Conservation (phyloP, 192 early-diverging fungal genomes). For the Umbelopsis isabellina region DNA sequence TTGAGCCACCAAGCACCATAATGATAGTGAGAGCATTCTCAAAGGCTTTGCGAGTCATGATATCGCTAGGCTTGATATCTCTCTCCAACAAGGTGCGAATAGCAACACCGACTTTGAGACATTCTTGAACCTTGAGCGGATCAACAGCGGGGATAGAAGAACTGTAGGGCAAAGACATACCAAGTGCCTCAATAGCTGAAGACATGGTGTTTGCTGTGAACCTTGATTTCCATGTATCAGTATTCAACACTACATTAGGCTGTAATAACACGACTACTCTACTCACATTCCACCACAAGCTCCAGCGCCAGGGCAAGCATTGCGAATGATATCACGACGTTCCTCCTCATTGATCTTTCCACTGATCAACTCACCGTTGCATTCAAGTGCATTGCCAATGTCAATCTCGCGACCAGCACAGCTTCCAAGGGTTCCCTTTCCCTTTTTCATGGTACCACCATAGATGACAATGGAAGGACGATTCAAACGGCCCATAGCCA, state of each 20-base stretch:
- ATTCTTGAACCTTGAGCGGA: constrained; percentile 89
- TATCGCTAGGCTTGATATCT: constrained; percentile 92
- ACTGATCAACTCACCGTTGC: constrained; percentile 88
- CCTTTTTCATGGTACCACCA: constrained; percentile 93
- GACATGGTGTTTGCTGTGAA: constrained; percentile 62
- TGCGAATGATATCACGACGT: constrained; percentile 69
- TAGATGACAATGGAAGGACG: constrained; percentile 97
- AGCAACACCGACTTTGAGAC: constrained; percentile 77
- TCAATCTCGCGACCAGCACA: constrained; percentile 66
- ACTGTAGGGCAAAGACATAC: constrained; percentile 94
- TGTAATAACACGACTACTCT: neutral
- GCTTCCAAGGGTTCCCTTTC: constrained; percentile 58
- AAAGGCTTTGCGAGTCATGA: constrained; percentile 94
- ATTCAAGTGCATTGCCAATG: constrained; percentile 94
- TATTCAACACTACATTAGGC: neutral
- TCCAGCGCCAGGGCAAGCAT: constrained; percentile 86
- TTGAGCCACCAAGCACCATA: constrained; percentile 96
- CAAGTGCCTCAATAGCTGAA: constrained; percentile 95
- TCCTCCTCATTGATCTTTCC: constrained; percentile 92
- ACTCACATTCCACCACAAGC: constrained; percentile 98
- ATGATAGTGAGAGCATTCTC: constrained; percentile 94
- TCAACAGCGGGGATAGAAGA: constrained; percentile 91
- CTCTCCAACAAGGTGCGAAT: constrained; percentile 88
- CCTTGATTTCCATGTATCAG: neutral
- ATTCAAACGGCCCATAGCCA: constrained; percentile 94